phyloP scores from a whole-genome alignment of 2,329 filamentous ascomycete genomes.

The Penicillium sclerotiorum region DNA sequence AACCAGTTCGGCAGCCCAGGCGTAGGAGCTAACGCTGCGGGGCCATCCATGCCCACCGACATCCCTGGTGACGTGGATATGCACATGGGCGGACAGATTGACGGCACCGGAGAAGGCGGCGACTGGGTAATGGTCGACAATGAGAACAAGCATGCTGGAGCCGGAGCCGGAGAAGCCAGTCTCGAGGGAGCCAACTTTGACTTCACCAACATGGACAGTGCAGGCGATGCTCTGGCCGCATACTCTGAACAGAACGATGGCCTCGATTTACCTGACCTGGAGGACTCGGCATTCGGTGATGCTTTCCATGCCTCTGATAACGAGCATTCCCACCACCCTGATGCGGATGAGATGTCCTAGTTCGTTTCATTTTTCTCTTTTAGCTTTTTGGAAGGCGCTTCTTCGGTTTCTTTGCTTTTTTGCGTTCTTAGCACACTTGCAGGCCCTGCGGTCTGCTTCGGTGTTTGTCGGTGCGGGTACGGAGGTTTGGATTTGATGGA shows the following conservation, averaged over 20 bases:
- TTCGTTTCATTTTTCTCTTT: not conserved
- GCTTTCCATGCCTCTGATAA: constrained; percentile 68
- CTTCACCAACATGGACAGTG: constrained; percentile 61
- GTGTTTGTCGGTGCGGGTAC: constrained; percentile 20
- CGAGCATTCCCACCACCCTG: constrained; percentile 44
- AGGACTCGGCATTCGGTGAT: constrained; percentile 81
- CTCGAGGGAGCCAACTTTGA: constrained; percentile 47
- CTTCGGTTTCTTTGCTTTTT: constrained; percentile 5
- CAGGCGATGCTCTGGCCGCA: constrained; percentile 69
- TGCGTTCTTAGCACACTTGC: constrained; percentile 17
- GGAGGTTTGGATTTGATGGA: constrained; percentile 17
- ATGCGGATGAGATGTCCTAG: constrained; percentile 45
- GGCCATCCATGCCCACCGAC: constrained; percentile 47
- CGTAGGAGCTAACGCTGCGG: constrained; percentile 10
- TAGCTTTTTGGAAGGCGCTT: constrained; percentile 15
- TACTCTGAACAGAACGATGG: constrained; percentile 63
- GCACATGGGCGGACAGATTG: constrained; percentile 56
- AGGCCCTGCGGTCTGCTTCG: constrained; percentile 16
- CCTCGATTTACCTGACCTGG: constrained; percentile 64
- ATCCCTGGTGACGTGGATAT: constrained; percentile 43
- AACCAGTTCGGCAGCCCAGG: constrained; percentile 37
- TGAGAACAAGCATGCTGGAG: constrained; percentile 50
- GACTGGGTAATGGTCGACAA: constrained; percentile 79
- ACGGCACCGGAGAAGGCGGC: constrained; percentile 54
- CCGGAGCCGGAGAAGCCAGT: constrained; percentile 33